phyloP scores from a whole-genome alignment of 2,329 filamentous ascomycete genomes.

The Blastomyces percursus region DNA sequence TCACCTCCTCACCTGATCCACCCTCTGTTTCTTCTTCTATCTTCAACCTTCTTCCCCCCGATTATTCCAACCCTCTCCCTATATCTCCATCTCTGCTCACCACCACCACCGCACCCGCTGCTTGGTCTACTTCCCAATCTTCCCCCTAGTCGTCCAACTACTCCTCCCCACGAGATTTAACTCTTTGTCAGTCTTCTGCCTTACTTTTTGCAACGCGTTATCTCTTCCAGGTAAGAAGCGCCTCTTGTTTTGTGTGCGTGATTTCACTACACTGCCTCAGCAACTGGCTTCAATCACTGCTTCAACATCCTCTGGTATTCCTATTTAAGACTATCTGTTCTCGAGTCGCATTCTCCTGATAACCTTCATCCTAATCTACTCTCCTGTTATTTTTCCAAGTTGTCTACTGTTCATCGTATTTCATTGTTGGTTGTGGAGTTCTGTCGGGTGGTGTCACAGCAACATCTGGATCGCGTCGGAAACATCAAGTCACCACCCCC shows the following conservation, averaged over 20 bases:
- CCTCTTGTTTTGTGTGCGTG: slow-evolving; percentile 4
- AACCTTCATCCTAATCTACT: neutral
- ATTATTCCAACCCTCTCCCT: neutral
- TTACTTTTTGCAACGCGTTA: neutral
- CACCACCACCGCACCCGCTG: neutral
- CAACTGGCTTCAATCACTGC: neutral
- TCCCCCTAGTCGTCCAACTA: neutral
- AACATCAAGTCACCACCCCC: neutral
- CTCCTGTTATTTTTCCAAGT: neutral
- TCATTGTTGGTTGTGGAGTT: neutral
- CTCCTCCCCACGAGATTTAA: neutral
- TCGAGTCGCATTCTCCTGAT: neutral
- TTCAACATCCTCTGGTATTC: neutral
- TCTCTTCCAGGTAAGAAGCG: neutral
- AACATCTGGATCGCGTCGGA: slow-evolving; percentile 4
- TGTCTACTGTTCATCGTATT: neutral
- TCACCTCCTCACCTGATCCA: slow-evolving; percentile 2
- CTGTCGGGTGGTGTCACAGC: neutral
- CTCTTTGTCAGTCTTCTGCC: neutral
- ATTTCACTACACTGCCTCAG: neutral
- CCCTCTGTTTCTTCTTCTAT: neutral
- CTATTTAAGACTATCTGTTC: neutral
- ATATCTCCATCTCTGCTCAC: neutral
- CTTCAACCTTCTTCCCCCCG: neutral
- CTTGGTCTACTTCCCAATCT: neutral